phyloP scores from a whole-genome alignment of 352 stramenopile genomes.

The Phytopythium kandeliae region DNA sequence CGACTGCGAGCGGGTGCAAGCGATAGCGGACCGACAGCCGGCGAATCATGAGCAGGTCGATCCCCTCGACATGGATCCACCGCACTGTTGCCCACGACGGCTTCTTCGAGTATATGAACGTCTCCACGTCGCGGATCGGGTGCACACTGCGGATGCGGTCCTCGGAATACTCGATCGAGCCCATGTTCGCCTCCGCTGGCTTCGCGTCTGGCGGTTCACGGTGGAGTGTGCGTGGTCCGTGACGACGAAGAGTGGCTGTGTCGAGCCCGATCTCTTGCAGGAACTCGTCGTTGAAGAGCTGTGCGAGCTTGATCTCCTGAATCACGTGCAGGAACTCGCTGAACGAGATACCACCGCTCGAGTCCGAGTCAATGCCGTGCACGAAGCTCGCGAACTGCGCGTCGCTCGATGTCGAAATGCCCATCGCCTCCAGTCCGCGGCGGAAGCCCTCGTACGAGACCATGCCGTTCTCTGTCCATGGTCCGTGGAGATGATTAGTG shows the following conservation, averaged over 20 bases:
- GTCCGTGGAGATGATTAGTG: not conserved
- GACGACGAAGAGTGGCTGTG: conserved; percentile 3
- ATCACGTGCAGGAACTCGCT: conserved; percentile 85
- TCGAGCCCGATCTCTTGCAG: conserved; percentile 28
- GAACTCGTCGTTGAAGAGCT: conserved; percentile 72
- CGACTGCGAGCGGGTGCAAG: conserved; percentile 77
- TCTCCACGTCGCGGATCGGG: conserved; percentile 60
- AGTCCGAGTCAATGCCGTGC: conserved; percentile 71
- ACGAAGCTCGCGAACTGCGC: conserved; percentile 69
- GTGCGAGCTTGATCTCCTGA: conserved; percentile 85
- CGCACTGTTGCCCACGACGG: conserved; percentile 68
- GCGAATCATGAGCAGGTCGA: conserved; percentile 55
- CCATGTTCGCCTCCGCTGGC: conserved; percentile 21
- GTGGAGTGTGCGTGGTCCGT: not conserved
- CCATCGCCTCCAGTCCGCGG: conserved; percentile 66
- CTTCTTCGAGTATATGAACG: conserved; percentile 82
- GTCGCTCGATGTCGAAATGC: conserved; percentile 59
- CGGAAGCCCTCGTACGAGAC: conserved; percentile 76
- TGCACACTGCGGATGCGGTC: conserved; percentile 73
- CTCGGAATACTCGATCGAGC: conserved; percentile 75
- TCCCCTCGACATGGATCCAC: conserved; percentile 79
- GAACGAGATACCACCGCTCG: conserved; percentile 80
- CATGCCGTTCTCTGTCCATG: conserved; percentile 33
- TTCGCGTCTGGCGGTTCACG: conserved; percentile 2
- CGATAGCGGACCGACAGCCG: conserved; percentile 78